phyloP scores from a whole-genome alignment of 306 rosid species.

The Fragaria ananassa region DNA sequence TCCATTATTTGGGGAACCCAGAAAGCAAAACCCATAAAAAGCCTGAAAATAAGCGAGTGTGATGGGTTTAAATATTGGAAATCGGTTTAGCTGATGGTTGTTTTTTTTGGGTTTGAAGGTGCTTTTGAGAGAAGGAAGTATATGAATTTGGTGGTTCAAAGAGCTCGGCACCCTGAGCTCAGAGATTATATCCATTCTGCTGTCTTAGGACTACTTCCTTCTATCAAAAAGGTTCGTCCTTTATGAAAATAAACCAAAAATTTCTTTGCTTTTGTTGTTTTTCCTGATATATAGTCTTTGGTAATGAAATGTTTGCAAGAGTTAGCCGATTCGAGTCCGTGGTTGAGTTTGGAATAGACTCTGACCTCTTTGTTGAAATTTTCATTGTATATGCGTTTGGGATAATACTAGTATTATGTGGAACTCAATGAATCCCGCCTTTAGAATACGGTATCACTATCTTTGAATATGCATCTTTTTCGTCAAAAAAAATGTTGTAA shows the following conservation, averaged over 20 bases:
- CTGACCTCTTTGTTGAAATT: neutral
- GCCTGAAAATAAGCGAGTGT: neutral
- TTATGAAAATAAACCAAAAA: neutral
- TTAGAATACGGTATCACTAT: neutral
- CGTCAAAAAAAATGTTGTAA: neutral
- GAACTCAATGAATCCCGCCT: neutral
- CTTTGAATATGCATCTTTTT: neutral
- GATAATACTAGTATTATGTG: neutral
- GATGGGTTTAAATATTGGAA: neutral
- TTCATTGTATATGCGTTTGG: neutral
- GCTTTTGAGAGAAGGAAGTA: conserved; percentile 87
- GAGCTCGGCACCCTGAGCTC: conserved; percentile 79
- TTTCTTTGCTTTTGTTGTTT: neutral
- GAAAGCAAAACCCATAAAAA: neutral
- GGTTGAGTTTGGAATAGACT: neutral
- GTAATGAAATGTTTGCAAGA: neutral
- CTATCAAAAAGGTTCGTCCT: conserved; percentile 59
- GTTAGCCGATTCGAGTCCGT: neutral
- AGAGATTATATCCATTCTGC: conserved; percentile 74
- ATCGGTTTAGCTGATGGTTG: conserved; percentile 4
- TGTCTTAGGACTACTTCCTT: conserved; percentile 70
- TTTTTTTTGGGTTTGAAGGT: conserved; percentile 42
- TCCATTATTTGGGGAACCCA: neutral
- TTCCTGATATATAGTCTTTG: neutral
- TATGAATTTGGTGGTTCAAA: conserved; percentile 80